Evolutionary conservation across 805 yeast species (phyloP).

Genomic region (Myxozyma kluyveri): DNA sequence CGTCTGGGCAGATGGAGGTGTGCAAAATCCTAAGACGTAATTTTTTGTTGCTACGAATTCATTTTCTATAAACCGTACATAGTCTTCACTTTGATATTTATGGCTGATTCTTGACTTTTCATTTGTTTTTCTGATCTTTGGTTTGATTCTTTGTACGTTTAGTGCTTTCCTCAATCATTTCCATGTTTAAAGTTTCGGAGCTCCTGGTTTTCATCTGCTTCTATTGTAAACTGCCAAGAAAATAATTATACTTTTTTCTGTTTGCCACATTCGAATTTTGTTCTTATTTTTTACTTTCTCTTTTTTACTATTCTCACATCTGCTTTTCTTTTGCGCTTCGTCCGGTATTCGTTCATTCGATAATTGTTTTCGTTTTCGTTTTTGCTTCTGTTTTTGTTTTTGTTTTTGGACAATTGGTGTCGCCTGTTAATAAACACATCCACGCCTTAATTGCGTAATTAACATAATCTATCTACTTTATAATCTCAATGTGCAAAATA

Average conservation of each 20-base stretch:
- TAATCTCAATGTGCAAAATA: background rate
- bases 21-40: background rate
- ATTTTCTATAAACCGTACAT: no score
- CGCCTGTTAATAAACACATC: background rate
- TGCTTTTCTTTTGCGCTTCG: background rate
- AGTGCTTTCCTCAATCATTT: no score
- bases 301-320: background rate
- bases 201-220: no score
- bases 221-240: no score
- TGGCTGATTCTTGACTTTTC: no score
- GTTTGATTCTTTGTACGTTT: no score
- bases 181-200: no score
- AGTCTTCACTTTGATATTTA: no score
- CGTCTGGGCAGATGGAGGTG: background rate
- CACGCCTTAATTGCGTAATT: background rate
- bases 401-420: background rate
- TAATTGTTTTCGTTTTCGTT: conserved; percentile 1
- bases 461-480: background rate
- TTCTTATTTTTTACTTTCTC: background rate
- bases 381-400: background rate
- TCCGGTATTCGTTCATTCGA: background rate
- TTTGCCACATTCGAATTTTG: background rate
- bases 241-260: no score
- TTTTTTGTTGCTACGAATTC: no score
- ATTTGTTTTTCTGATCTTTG: no score